Evolutionary conservation across 1,139 yeast species (phyloP).

Genomic region (Sugiyamaella novakii): DNA sequence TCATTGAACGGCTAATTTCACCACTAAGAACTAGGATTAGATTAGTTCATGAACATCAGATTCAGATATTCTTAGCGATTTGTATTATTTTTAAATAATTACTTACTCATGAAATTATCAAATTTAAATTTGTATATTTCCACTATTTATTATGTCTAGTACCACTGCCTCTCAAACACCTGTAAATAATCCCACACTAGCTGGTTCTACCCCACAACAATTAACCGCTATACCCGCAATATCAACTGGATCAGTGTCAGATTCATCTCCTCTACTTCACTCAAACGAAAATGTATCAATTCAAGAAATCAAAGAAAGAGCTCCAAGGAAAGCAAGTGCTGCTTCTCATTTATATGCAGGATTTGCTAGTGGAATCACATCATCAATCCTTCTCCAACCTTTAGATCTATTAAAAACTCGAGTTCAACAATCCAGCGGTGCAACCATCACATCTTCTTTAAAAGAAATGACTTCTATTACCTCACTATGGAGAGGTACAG

Average conservation of each 20-base stretch:
- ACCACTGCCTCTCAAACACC: too few species aligned
- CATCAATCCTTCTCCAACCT: constrained; percentile 84
- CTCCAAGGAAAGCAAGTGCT: constrained; percentile 3
- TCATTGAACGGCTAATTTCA: too few species aligned
- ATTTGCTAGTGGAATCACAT: constrained; percentile 80
- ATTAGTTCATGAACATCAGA: too few species aligned
- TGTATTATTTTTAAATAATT: too few species aligned
- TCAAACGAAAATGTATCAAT: not conserved
- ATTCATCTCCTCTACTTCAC: not conserved
- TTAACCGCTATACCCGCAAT: not conserved
- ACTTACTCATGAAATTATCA: too few species aligned
- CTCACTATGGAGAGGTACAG: constrained; percentile 84
- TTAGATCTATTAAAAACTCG: constrained; percentile 87
- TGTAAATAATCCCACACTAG: not conserved
- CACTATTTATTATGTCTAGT: too few species aligned
- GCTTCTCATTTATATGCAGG: constrained; percentile 71
- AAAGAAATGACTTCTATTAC: constrained; percentile 48
- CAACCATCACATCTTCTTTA: constrained; percentile 46
- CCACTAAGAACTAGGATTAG: too few species aligned
- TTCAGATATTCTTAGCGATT: too few species aligned
- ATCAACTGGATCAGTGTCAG: not conserved
- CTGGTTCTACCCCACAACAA: not conserved
- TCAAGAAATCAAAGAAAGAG: not conserved
- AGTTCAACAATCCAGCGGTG: constrained; percentile 66
- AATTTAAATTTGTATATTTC: too few species aligned